These are phyloP conservation scores for Fistulinella cinereoalba DNA, from an alignment of 1,284 basidiomycete species.

Conservation along the genomic window DNA sequence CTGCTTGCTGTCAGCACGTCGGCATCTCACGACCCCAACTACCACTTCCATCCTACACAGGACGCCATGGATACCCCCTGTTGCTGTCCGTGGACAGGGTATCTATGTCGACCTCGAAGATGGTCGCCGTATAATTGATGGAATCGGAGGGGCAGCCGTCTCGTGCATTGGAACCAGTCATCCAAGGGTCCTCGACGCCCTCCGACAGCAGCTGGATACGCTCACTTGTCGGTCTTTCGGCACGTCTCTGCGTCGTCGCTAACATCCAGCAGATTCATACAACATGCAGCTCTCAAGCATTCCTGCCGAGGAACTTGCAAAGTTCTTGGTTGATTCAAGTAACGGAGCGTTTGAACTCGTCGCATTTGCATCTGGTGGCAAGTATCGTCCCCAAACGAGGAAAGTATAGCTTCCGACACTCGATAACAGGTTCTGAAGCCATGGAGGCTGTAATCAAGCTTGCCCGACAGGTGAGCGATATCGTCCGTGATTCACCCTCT, in stretches of 20 bases:
- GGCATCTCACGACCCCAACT: neutral
- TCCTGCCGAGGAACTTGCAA: slow-evolving; percentile 75
- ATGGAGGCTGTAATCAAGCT: slow-evolving; percentile 82
- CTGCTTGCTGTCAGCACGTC: too few relatives aligned
- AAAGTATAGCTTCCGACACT: slow-evolving; percentile 2
- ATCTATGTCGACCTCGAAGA: slow-evolving; percentile 66
- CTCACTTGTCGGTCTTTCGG: slow-evolving; percentile 56
- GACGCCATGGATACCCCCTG: slow-evolving; percentile 67
- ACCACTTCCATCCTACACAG: slow-evolving; percentile 50
- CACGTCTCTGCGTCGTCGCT: slow-evolving; percentile 6
- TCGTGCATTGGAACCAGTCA: slow-evolving; percentile 74
- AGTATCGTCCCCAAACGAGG: neutral
- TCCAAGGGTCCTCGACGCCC: slow-evolving; percentile 63
- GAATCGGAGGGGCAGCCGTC: slow-evolving; percentile 82
- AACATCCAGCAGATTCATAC: slow-evolving; percentile 60
- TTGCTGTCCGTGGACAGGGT: slow-evolving; percentile 65
- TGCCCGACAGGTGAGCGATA: slow-evolving; percentile 57
- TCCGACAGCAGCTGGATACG: slow-evolving; percentile 75
- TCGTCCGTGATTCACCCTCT: neutral
- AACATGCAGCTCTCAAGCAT: slow-evolving; percentile 76
- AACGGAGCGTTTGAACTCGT: slow-evolving; percentile 71
- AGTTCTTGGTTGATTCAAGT: slow-evolving; percentile 55
- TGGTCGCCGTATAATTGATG: slow-evolving; percentile 68
- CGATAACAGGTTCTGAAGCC: slow-evolving; percentile 69
- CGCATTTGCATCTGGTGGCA: slow-evolving; percentile 72